Evolutionary conservation across 257 asterid species (phyloP).

Genomic region (Cynanchum wilfordii): DNA sequence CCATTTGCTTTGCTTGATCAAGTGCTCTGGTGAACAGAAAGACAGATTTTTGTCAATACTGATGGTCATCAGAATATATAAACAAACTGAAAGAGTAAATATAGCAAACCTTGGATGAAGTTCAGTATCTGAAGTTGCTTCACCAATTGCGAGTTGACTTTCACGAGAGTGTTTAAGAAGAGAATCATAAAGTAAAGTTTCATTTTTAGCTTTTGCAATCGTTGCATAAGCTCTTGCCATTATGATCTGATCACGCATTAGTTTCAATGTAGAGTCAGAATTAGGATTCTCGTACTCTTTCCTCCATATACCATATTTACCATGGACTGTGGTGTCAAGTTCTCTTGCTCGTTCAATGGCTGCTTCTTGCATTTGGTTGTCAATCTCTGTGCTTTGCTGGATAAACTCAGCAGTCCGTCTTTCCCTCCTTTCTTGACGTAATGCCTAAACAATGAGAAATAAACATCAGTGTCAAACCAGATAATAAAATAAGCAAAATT

Average conservation of each 20-base stretch:
- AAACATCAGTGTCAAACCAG: background rate
- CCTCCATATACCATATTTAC: slow-evolving; percentile 90
- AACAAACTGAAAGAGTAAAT: slow-evolving; percentile 16
- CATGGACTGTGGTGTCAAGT: slow-evolving; percentile 68
- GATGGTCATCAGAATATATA: slow-evolving; percentile 16
- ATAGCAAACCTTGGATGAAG: slow-evolving; percentile 68
- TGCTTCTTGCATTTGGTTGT: slow-evolving; percentile 68
- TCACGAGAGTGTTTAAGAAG: slow-evolving; percentile 65
- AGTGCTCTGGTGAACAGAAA: slow-evolving; percentile 47
- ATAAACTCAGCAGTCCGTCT: slow-evolving; percentile 59
- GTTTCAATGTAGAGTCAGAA: slow-evolving; percentile 79
- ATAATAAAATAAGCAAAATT: background rate
- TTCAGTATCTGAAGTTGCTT: slow-evolving; percentile 76
- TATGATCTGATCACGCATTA: slow-evolving; percentile 88
- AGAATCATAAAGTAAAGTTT: slow-evolving; percentile 54
- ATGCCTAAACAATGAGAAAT: slow-evolving; percentile 37
- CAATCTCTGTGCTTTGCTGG: slow-evolving; percentile 57
- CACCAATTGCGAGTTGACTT: slow-evolving; percentile 73
- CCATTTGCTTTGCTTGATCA: slow-evolving; percentile 88
- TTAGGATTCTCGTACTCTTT: slow-evolving; percentile 80
- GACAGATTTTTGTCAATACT: slow-evolving; percentile 15
- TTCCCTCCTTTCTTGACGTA: slow-evolving; percentile 71
- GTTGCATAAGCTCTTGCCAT: slow-evolving; percentile 94
- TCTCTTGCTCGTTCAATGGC: slow-evolving; percentile 73
- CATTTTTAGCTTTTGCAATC: slow-evolving; percentile 80